Evolutionary conservation across 352 stramenopile genomes (phyloP), one percentile per base, ranked within the genome.

Genomic region (Globisporangium ultimum): DNA sequence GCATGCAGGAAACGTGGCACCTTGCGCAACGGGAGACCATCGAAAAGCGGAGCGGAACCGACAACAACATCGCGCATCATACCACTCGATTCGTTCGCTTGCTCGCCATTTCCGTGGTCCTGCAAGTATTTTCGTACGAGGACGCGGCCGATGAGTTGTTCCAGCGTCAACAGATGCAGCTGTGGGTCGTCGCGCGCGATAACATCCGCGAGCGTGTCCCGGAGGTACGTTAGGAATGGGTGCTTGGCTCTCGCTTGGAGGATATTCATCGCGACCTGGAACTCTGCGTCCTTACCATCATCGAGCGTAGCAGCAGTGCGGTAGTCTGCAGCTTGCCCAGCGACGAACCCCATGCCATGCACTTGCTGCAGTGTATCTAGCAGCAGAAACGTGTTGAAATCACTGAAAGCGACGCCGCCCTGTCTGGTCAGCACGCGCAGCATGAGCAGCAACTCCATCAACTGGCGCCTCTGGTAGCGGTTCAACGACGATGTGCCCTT

Each of bases 331-430:
- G 52, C 38, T 42, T 76, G 72, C 28, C 64, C 55, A 3, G 61
- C 64, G 10, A 80, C 60, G 21, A 80, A 38, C 2, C 2, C 8
- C 22, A 45, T 48, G 57, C 48, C n/a, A 11, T 46, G 12, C 24
- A 36, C 1, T 48, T 49, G 22, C 28, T 34, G 24, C 40, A 53
- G 41, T 24, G 42, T 59, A 8, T 54, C 18, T 24, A 64, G 58
- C 55, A 81, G n/a, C n/a, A 78, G 15, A 43, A 78, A 66, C 42
- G 72, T 78, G 51, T 78, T 74, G 38, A 81, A 78, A 48, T 76
- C 72, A 6, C 61, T 61, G 49, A 78, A 76, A 18, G 63, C 70
- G 28, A 78, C 48, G 6, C 72, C 72, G n/a, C 72, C 72, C 12
- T 78, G 58, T 34, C 72, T 74, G 22, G 55, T 58, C 24, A 81